These are phyloP conservation scores for Boletus reticuloceps DNA, from an alignment of 768 basidiomycete species.

Conservation along the genomic window DNA sequence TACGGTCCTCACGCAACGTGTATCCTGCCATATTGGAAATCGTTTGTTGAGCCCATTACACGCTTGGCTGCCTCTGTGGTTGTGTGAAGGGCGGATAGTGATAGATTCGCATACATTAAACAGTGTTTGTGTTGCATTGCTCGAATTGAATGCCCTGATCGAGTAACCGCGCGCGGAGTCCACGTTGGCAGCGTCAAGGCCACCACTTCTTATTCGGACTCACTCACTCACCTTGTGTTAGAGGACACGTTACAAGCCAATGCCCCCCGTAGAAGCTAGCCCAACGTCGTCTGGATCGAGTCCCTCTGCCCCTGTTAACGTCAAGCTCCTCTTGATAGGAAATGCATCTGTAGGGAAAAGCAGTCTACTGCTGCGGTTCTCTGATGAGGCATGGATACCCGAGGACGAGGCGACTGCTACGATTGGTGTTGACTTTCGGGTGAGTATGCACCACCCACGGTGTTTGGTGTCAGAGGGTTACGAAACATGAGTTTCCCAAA, in stretches of 20 bases:
- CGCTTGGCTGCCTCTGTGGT: no score
- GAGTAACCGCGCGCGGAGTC: constrained; percentile 18
- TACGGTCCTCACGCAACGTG: no score
- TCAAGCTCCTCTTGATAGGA: constrained; percentile 82
- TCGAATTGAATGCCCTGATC: constrained; percentile 9
- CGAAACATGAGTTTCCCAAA: background rate
- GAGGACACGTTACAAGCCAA: no score
- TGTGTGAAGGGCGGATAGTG: background rate
- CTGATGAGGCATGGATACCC: constrained; percentile 92
- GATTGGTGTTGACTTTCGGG: constrained; percentile 83
- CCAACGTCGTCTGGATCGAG: constrained; percentile 26
- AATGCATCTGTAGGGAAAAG: constrained; percentile 93
- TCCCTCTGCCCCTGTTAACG: constrained; percentile 49
- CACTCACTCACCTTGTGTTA: background rate
- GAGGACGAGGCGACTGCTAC: constrained; percentile 88
- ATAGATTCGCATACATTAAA: constrained; percentile 4
- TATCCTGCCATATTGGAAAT: no score
- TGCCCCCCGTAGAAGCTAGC: constrained; percentile 21
- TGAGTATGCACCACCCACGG: constrained; percentile 38
- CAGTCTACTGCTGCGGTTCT: constrained; percentile 89
- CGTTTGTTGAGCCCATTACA: background rate
- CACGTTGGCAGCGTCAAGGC: constrained; percentile 6
- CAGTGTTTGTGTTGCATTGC: constrained; percentile 13
- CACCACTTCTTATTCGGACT: background rate
- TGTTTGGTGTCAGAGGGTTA: no score